These are phyloP conservation scores for Candida chauliodis DNA, from an alignment of 805 yeast genomes.

Conservation along the genomic window DNA sequence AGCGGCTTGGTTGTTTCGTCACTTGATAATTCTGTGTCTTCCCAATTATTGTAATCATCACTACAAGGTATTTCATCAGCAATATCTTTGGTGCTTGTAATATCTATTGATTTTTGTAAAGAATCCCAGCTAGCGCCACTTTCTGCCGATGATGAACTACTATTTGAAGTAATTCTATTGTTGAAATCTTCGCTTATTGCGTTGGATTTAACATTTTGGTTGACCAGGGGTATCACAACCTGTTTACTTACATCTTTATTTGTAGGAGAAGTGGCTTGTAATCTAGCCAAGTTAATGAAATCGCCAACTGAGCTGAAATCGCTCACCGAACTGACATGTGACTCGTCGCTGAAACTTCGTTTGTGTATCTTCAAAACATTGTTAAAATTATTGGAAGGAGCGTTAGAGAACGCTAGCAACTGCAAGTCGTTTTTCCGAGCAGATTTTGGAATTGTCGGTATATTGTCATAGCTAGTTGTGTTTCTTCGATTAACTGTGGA, in stretches of 20 bases:
- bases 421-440: constrained; percentile 13
- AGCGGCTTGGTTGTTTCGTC: constrained; percentile 15
- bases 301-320: constrained; percentile 35
- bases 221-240: too few species aligned
- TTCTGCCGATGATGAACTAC: neutral
- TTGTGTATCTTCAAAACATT: constrained; percentile 16
- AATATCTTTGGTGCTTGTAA: constrained; percentile 6
- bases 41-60: constrained; percentile 1
- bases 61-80: neutral
- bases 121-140: constrained; percentile 25
- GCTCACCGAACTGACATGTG: constrained; percentile 35
- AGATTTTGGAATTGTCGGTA: constrained; percentile 7
- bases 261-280: constrained; percentile 3
- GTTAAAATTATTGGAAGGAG: constrained; percentile 7
- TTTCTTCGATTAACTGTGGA: constrained; percentile 1
- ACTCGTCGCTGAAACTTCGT: constrained; percentile 36
- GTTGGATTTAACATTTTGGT: neutral
- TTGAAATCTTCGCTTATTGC: neutral
- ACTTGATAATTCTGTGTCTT: neutral
- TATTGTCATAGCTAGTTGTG: neutral
- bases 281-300: constrained; percentile 17
- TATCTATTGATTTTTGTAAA: constrained; percentile 24
- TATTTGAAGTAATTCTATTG: constrained; percentile 5
- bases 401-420: constrained; percentile 12
- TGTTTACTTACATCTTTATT: too few species aligned